Evolutionary conservation across 352 stramenopile species (phyloP), one percentile per base, ranked within the genome.

Genomic region (Phytophthora tubulina): DNA sequence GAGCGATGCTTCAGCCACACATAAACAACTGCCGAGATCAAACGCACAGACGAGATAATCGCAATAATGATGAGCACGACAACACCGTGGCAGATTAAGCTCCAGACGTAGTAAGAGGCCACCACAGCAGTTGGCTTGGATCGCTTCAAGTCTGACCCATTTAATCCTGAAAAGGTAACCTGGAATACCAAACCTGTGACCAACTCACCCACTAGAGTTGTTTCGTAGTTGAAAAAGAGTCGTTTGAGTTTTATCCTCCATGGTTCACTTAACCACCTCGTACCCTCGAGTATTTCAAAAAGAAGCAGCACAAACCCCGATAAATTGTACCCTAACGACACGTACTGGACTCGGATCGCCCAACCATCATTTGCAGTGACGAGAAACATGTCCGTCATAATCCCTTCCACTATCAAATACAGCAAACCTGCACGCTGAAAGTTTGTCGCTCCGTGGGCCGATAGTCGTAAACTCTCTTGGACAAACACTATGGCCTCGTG

Each of bases 381-480:
- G 6, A 75, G 50, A 17, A 66, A 66, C 35, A 66, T 35, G 4
- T 66, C 58, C 11, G 46, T 66, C 58, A 58, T 66, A 9, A 66
- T 66, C 0, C 68, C 68, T 39, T 76, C 68, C n/a, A 76, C 33
- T 1, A 76, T 33, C 33, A 72, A 36, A 27, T 68, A 65, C 7
- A 75, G 15, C 41, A 76, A 39, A 39, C 21, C 32, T 0, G 58
- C 4, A 9, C 68, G 68, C 1, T 75, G 68, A 10, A 51, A 53
- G 9, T 59, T 63, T 2, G 35, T 62, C 0, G 58, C 46, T 9
- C 35, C 35, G 8, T 66, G 58, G 5, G 58, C 58, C 27, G 58
- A 31, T 4, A 66, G 14, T 2, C 41, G 41, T 27, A 21, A 42
- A 17, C 10, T 70, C 11, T 70, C 63, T 6, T 65, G 63, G 1